A percentile compares a stretch with the other conserved stretches of the same genome.
These are phyloP conservation scores for Tuctoria greenei DNA, from an alignment of 176 grass and related monocot genomes.

Conservation along the genomic window DNA sequence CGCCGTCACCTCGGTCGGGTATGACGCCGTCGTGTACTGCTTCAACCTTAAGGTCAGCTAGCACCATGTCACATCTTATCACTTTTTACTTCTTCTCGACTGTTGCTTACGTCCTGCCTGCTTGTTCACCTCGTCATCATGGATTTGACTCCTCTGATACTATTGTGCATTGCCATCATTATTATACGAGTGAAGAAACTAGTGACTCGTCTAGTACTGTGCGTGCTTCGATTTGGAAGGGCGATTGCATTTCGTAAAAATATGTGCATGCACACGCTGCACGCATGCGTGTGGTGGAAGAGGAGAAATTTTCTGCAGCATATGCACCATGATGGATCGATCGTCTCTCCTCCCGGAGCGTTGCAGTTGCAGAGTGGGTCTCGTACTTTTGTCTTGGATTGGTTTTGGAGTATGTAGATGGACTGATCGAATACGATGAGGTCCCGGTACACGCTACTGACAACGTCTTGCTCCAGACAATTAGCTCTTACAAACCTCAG, in stretches of 20 bases:
- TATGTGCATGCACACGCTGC: no score
- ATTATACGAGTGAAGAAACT: no score
- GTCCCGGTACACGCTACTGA: neutral
- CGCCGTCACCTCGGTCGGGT: constrained; percentile 57
- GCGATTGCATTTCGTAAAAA: no score
- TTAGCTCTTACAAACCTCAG: constrained; percentile 26
- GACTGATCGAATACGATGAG: constrained; percentile 42
- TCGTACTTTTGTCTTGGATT: neutral
- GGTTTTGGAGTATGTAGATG: constrained; percentile 33
- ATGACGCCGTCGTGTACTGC: constrained; percentile 68
- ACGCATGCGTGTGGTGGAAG: no score
- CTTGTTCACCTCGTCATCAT: neutral
- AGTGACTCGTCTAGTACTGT: no score
- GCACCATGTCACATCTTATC: neutral
- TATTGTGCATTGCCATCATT: no score
- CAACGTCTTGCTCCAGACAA: constrained; percentile 19
- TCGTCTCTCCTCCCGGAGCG: no score
- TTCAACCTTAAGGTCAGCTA: constrained; percentile 81
- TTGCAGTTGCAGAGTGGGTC: neutral
- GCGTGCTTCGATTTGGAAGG: no score
- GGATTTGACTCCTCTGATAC: no score
- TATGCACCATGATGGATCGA: no score
- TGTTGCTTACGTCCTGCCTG: neutral
- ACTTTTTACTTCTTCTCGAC: neutral
- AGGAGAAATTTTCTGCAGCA: no score